Base-by-base conservation (phyloP, 768 basidiomycete species). In the Pisolithus orientalis region DNA sequence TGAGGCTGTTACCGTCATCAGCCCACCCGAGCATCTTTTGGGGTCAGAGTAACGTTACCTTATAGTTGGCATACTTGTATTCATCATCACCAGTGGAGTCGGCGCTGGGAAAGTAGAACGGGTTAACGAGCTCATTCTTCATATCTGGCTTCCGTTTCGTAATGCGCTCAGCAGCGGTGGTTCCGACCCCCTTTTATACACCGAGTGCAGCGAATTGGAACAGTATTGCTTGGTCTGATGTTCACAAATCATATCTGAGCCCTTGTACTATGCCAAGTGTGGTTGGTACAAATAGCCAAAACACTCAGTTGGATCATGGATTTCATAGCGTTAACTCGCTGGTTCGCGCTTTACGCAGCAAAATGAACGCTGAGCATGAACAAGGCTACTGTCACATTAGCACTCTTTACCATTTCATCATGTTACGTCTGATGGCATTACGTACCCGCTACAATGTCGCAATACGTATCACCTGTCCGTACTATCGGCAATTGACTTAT, bases 61-160 rank as follows among this genome's bases (percentile, higher is more conserved):
- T 86, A 66, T 79, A 84, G 39, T 81, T 68, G 16, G 79, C 75
- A 59, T 73, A 79, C 55, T 75, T 55, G 65, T 88, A 88, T 40
- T 55, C 62, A 27, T 69, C 64, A 55, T 85, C 77, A 0, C 69
- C 75, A 39, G 76, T 75, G 40, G 82, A 79, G 2, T 66, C 75
- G 14, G 73, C 70, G 13, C 75, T 70, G 39, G 86, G 85, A 4
- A 82, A 84, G 57, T 87, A 85, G 67, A 87, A 87, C 0, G 82
- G 80, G 60, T 86, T 85, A 68, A 80, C 69, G 34, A 75, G 54
- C 49, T 58, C 54, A 46, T 5, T 51, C 11, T 59, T 58, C 31
- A 48, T 21, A 56, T 13, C 21, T 21, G 54, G 58, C 57, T 73
- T 71, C 42, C 66, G 49, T 32, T 58, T 53, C 4, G 53, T 57